Evolutionary conservation across 768 basidiomycete genomes (phyloP), one percentile per base, ranked within the genome.

Genomic region (Russula griseocarnosa): DNA sequence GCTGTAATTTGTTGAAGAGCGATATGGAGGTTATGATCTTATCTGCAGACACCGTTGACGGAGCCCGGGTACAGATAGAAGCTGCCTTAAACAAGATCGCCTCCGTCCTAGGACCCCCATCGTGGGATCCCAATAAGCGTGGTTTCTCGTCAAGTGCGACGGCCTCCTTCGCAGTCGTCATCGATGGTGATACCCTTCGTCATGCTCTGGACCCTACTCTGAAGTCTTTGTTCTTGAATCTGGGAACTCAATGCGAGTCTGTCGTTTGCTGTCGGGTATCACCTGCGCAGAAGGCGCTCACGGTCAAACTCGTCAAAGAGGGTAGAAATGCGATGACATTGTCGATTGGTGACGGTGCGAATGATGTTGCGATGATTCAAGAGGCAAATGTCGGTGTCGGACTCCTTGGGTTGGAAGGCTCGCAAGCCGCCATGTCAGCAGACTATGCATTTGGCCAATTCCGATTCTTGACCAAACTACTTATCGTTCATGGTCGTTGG

Each of bases 291-390:
- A 98, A 98, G 76, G 96, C 96, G n/a, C 77, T 96, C 73, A 94
- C 92, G 26, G 96, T 98, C 67, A 92, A 92, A 70, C 78, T 98
- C 68, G 92, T 98, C 74, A 98, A 98, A 71, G 94, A 98, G 69
- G 96, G 96, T 11, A 85, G 89, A 53, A 87, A 92, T 55, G 94
- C 94, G 0, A 97, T 98, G 96, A 96, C 95, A 1, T 75, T 98
- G 32, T 91, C 95, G 0, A 98, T 99, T 59, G 96, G 96, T 11
- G 96, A 98, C 70, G 94, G 93, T 60, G 96, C 96, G 18, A 98
- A 98, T 71, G 96, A 98, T 71, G 96, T 98, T 26, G 94, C 95
- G 7, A 98, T 98, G 96, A 98, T 98, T 63, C 96, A 98, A 73
- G 96, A 96, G 71, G 96, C 96, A n/a, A 94, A 98, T 73, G 88